A percentile compares a stretch with the other conserved stretches of the same genome.
These are phyloP conservation scores for Pythium grandisporangium DNA, from an alignment of 352 stramenopile species.

Conservation along the genomic window DNA sequence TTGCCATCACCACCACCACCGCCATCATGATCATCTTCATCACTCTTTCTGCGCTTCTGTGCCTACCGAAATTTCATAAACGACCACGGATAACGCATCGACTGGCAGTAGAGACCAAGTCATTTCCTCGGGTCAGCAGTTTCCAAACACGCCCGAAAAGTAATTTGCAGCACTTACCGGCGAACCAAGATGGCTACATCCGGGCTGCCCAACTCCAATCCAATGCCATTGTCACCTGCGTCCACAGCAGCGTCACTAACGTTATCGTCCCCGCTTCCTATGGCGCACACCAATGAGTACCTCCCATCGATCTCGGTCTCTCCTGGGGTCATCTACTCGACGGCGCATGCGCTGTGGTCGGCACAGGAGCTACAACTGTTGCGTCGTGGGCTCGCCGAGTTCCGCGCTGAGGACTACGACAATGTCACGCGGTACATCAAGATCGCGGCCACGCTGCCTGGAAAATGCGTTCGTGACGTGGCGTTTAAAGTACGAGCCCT, in stretches of 20 bases:
- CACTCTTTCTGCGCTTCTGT: no score
- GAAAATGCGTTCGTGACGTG: slow-evolving; percentile 69
- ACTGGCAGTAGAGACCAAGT: no score
- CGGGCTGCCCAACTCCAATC: slow-evolving; percentile 15
- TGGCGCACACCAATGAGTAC: slow-evolving; percentile 6
- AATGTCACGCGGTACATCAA: slow-evolving; percentile 83
- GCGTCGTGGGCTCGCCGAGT: slow-evolving; percentile 41
- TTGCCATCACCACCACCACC: no score
- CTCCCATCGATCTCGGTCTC: slow-evolving; percentile 52
- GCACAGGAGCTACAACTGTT: slow-evolving; percentile 57
- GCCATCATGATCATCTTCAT: no score
- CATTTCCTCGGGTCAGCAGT: no score
- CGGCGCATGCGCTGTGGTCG: slow-evolving; percentile 39
- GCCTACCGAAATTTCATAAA: no score
- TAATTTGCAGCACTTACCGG: no score
- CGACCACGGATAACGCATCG: no score
- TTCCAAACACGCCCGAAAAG: no score
- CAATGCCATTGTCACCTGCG: not conserved
- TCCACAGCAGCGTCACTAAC: slow-evolving; percentile 6
- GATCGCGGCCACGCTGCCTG: slow-evolving; percentile 52
- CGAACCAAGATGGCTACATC: no score
- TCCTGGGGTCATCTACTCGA: slow-evolving; percentile 55
- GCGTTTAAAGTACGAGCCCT: slow-evolving; percentile 53
- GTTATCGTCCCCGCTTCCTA: slow-evolving; percentile 6
- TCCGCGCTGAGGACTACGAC: slow-evolving; percentile 48